Evolutionary conservation across 2,329 filamentous ascomycete species (phyloP).

Genomic region (Paracamarosporium sp.): DNA sequence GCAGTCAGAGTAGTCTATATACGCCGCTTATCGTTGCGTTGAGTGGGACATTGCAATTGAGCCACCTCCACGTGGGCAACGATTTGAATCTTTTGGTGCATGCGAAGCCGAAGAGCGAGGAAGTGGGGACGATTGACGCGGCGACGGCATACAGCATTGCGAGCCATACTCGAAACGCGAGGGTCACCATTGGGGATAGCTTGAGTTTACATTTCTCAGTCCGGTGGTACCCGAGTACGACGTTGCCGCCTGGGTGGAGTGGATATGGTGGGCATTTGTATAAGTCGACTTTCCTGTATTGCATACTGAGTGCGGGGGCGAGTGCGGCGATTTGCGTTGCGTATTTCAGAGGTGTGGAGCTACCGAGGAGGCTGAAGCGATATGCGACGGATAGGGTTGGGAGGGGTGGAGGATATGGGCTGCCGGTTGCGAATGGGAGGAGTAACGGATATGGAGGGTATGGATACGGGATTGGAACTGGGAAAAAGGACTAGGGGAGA

Average conservation of each 20-base stretch:
- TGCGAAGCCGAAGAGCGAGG: conserved; percentile 60
- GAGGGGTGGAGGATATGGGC: conserved; percentile 38
- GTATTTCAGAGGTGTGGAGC: conserved; percentile 61
- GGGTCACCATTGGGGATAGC: conserved; percentile 86
- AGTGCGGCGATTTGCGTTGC: conserved; percentile 60
- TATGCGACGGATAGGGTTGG: conserved; percentile 62
- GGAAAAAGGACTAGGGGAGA: conserved; percentile 53
- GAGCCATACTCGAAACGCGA: conserved; percentile 61
- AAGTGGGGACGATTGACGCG: conserved; percentile 81
- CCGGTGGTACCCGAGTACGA: conserved; percentile 82
- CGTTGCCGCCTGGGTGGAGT: conserved; percentile 66
- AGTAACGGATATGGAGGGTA: conserved; percentile 53
- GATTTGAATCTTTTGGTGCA: conserved; percentile 88
- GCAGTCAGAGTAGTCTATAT: conserved; percentile 55
- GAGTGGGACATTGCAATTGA: conserved; percentile 85
- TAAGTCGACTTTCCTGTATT: conserved; percentile 58
- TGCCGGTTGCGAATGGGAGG: conserved; percentile 36
- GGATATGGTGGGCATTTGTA: conserved; percentile 60
- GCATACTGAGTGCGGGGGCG: conserved; percentile 54
- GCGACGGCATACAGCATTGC: conserved; percentile 87
- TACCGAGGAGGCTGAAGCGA: conserved; percentile 59
- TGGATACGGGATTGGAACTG: conserved; percentile 51
- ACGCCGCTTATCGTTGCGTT: conserved; percentile 89
- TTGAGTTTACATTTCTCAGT: conserved; percentile 81
- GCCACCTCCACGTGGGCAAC: conserved; percentile 85